These are phyloP conservation scores for Penicillium chermesinum DNA, from an alignment of 495 filamentous ascomycete species.

Conservation along the genomic window DNA sequence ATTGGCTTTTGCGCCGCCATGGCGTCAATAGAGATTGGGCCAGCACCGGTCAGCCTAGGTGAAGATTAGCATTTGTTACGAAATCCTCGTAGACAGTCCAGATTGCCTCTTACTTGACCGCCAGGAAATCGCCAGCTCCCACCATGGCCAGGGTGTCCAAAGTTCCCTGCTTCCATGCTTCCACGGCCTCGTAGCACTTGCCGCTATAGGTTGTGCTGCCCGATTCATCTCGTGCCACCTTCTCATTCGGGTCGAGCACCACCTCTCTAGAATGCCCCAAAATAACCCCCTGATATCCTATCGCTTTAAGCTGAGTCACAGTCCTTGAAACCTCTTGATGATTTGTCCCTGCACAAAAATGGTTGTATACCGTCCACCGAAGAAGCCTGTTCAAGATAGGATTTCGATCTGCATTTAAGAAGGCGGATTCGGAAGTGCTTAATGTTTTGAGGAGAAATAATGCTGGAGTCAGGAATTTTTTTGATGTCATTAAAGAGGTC, in stretches of 20 bases:
- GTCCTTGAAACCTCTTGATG: slow-evolving; percentile 55
- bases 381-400: slow-evolving; percentile 52
- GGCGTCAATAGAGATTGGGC: slow-evolving; percentile 24
- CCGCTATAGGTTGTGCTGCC: slow-evolving; percentile 12
- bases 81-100: background rate
- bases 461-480: slow-evolving; percentile 59
- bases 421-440: slow-evolving; percentile 54
- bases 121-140: slow-evolving; percentile 66
- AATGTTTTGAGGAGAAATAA: slow-evolving; percentile 57
- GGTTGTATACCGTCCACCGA: slow-evolving; percentile 74
- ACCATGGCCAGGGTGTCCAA: slow-evolving; percentile 64
- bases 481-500: slow-evolving; percentile 72
- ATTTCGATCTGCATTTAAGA: slow-evolving; percentile 57
- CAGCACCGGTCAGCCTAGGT: slow-evolving; percentile 30
- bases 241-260: slow-evolving; percentile 51
- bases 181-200: slow-evolving; percentile 47
- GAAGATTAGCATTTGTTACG: background rate
- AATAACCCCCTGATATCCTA: slow-evolving; percentile 77
- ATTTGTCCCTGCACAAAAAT: slow-evolving; percentile 79
- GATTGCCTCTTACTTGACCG: slow-evolving; percentile 69
- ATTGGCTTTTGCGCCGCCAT: slow-evolving; percentile 22
- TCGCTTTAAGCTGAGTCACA: slow-evolving; percentile 52
- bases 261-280: slow-evolving; percentile 74
- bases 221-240: slow-evolving; percentile 11
- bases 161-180: slow-evolving; percentile 63